A percentile compares a stretch with the other conserved stretches of the same genome.
phyloP scores from a whole-genome alignment of 108 stramenopile genomes.

The Cyclotella baltica region DNA sequence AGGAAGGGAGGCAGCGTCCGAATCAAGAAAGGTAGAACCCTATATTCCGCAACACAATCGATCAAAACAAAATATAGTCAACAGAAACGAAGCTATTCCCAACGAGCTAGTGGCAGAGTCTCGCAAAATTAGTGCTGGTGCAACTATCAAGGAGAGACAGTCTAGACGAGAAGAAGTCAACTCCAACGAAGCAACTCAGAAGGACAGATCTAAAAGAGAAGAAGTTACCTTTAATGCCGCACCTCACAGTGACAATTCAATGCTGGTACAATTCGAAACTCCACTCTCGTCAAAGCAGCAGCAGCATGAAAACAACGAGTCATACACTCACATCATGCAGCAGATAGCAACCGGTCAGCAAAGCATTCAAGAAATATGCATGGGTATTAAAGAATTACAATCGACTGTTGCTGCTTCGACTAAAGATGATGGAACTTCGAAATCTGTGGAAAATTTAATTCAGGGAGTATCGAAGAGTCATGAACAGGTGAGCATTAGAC shows the following conservation, averaged over 20 bases:
- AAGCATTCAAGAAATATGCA: conserved; percentile 13
- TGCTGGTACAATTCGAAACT: not conserved
- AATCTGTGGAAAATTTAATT: conserved; percentile 18
- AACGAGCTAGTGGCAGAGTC: not conserved
- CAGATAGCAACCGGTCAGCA: conserved; percentile 22
- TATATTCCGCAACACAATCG: too few species aligned
- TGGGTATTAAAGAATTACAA: conserved; percentile 29
- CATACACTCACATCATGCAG: conserved; percentile 18
- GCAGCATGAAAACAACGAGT: not conserved
- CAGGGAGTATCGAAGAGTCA: conserved; percentile 19
- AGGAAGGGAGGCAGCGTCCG: not conserved
- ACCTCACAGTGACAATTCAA: too few species aligned
- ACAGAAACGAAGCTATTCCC: not conserved
- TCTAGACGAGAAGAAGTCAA: not conserved
- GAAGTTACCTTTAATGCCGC: too few species aligned
- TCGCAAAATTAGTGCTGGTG: not conserved
- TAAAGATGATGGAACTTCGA: conserved; percentile 2
- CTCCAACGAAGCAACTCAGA: not conserved
- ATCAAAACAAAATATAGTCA: not conserved
- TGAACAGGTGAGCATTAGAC: conserved; percentile 9
- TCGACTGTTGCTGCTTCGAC: not conserved
- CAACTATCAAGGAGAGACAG: not conserved
- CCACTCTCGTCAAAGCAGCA: not conserved
- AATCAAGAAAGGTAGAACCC: too few species aligned
- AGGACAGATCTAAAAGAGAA: too few species aligned